These are phyloP conservation scores for Mortierella sp. DNA, from an alignment of 371 early-diverging fungal species.

Conservation along the genomic window DNA sequence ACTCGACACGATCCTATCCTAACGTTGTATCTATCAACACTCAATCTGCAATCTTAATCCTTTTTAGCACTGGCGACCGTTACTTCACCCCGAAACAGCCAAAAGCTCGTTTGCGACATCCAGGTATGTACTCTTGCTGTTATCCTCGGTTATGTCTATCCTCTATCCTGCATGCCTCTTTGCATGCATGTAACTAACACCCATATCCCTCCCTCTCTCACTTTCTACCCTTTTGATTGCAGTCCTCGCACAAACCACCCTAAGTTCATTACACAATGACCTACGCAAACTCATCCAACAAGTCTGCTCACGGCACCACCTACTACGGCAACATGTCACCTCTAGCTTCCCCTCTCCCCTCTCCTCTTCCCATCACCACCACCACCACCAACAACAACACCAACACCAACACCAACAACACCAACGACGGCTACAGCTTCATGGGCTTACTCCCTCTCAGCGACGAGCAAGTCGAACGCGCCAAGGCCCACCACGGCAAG, in stretches of 20 bases:
- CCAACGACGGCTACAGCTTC: conserved; percentile 1
- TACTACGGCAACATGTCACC: conserved; percentile 11
- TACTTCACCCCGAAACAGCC: conserved; percentile 19
- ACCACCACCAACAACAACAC: no score
- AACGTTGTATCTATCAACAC: not conserved
- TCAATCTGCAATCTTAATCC: not conserved
- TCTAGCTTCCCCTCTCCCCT: conserved; percentile 7
- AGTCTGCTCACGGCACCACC: conserved; percentile 15
- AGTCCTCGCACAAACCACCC: conserved; percentile 49
- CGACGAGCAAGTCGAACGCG: conserved; percentile 35
- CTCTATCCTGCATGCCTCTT: no score
- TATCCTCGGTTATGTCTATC: no score
- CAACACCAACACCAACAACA: no score
- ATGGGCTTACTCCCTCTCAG: conserved; percentile 33
- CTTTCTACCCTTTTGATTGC: not conserved
- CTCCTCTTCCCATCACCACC: not conserved
- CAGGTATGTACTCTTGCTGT: conserved; percentile 23
- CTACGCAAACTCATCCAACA: conserved; percentile 13
- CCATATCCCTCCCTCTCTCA: not conserved
- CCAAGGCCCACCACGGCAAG: conserved; percentile 25
- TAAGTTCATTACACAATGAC: conserved; percentile 26
- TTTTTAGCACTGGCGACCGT: conserved; percentile 45
- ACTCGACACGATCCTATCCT: no score
- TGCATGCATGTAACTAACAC: no score
- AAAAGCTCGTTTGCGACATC: conserved; percentile 18